These are phyloP conservation scores for Triticum timopheevii DNA, from an alignment of 176 grass and related monocot species.

Conservation along the genomic window DNA sequence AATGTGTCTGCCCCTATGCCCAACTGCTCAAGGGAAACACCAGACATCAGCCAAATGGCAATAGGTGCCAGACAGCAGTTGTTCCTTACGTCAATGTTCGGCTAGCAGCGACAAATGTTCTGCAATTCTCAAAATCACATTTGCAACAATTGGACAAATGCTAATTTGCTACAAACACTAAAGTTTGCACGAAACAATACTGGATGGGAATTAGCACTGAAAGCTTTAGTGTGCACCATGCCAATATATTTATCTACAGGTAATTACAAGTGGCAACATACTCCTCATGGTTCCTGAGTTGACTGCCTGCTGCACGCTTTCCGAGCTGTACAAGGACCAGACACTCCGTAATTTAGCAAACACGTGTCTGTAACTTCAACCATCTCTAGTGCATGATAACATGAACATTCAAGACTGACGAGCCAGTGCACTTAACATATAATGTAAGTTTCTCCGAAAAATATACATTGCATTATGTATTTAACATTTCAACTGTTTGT, in stretches of 20 bases:
- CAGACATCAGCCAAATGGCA: not conserved
- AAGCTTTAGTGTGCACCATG: not conserved
- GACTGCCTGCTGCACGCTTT: too few relatives aligned
- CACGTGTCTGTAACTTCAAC: not conserved
- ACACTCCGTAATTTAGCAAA: not conserved
- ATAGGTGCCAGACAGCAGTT: too few relatives aligned
- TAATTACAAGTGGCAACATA: not conserved
- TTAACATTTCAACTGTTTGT: not conserved
- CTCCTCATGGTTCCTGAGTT: not conserved
- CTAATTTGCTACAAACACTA: not conserved
- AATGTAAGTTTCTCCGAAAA: not conserved
- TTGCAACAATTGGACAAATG: not conserved
- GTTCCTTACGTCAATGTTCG: not conserved
- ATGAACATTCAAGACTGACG: not conserved
- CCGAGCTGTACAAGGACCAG: not conserved
- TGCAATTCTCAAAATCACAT: not conserved
- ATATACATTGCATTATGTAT: not conserved
- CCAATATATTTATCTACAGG: not conserved
- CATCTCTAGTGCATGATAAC: not conserved
- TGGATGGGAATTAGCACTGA: not conserved
- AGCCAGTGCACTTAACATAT: not conserved
- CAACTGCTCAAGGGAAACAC: not conserved
- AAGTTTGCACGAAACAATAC: not conserved
- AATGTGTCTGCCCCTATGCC: not conserved
- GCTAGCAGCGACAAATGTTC: not conserved